phyloP scores from a whole-genome alignment of 345 rosid species.

The Sapria himalayana region DNA sequence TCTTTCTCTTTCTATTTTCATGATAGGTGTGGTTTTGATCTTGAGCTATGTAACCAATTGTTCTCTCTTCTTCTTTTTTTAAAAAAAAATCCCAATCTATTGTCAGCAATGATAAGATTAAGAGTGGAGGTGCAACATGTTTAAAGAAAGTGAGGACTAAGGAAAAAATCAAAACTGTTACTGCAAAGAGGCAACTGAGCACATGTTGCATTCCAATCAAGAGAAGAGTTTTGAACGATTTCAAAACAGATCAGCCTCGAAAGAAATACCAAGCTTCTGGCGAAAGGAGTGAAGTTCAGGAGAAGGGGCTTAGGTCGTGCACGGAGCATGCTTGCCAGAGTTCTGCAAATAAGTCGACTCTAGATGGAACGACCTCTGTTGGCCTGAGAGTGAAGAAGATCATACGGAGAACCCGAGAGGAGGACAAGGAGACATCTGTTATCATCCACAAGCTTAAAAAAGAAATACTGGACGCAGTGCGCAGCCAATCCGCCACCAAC shows the following conservation, averaged over 20 bases:
- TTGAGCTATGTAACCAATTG: too few relatives aligned
- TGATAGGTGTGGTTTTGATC: too few relatives aligned
- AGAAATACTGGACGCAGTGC: slow-evolving; percentile 82
- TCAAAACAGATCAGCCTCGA: slow-evolving; percentile 8
- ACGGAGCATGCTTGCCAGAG: slow-evolving; percentile 12
- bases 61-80: too few relatives aligned
- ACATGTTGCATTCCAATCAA: slow-evolving; percentile 10
- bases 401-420: slow-evolving; percentile 41
- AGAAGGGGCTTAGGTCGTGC: slow-evolving; percentile 17
- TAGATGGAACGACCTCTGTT: slow-evolving; percentile 29
- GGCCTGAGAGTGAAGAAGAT: slow-evolving; percentile 89
- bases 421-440: slow-evolving; percentile 48
- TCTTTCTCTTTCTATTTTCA: too few relatives aligned
- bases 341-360: slow-evolving; percentile 20
- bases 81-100: too few relatives aligned
- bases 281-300: slow-evolving; percentile 63
- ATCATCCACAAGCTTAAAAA: slow-evolving; percentile 63
- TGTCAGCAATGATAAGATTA: too few relatives aligned
- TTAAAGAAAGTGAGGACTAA: slow-evolving; percentile 25
- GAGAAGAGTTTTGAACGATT: slow-evolving; percentile 8
- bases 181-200: slow-evolving; percentile 13
- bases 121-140: slow-evolving; percentile 12
- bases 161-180: slow-evolving; percentile 17
- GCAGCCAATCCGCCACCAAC: slow-evolving; percentile 38
- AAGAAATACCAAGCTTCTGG: slow-evolving; percentile 15